Evolutionary conservation across 129 eudicot species (phyloP).

Genomic region (Heracleum sosnowskyi): DNA sequence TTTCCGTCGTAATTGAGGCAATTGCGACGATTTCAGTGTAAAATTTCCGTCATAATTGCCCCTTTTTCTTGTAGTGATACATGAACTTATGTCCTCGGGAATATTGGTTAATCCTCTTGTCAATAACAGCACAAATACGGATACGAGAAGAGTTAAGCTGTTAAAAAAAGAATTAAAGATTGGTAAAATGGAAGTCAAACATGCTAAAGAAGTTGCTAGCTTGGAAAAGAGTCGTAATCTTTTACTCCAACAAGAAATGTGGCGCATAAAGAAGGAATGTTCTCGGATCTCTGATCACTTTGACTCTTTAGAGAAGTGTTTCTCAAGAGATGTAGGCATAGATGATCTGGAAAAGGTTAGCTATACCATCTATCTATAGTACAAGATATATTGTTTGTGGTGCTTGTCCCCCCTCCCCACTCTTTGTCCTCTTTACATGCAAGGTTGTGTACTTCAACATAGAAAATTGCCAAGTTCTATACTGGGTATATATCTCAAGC

Average conservation of each 20-base stretch:
- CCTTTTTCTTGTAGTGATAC: too few relatives aligned
- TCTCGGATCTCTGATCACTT: slow-evolving; percentile 41
- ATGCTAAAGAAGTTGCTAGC: slow-evolving; percentile 60
- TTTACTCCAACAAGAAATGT: slow-evolving; percentile 43
- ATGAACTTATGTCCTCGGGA: background rate
- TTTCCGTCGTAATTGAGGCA: too few relatives aligned
- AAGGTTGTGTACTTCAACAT: background rate
- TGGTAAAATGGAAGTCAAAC: slow-evolving; percentile 62
- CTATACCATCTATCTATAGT: slow-evolving; percentile 20
- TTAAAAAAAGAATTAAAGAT: slow-evolving; percentile 62
- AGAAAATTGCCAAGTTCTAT: background rate
- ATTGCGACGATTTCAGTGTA: too few relatives aligned
- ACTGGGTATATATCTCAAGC: slow-evolving; percentile 1
- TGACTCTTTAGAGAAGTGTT: slow-evolving; percentile 36
- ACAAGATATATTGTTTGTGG: slow-evolving; percentile 1
- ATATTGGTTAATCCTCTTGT: background rate
- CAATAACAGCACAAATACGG: background rate
- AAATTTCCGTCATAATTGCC: too few relatives aligned
- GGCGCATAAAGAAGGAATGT: slow-evolving; percentile 46
- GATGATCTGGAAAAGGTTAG: slow-evolving; percentile 51
- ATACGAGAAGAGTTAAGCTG: background rate
- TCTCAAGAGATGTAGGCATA: slow-evolving; percentile 38
- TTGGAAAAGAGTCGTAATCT: slow-evolving; percentile 49
- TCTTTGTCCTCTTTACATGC: background rate
- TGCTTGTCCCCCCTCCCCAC: background rate